Conservation (phyloP, 2,329 filamentous ascomycete species). For the Dothistroma pini region DNA sequence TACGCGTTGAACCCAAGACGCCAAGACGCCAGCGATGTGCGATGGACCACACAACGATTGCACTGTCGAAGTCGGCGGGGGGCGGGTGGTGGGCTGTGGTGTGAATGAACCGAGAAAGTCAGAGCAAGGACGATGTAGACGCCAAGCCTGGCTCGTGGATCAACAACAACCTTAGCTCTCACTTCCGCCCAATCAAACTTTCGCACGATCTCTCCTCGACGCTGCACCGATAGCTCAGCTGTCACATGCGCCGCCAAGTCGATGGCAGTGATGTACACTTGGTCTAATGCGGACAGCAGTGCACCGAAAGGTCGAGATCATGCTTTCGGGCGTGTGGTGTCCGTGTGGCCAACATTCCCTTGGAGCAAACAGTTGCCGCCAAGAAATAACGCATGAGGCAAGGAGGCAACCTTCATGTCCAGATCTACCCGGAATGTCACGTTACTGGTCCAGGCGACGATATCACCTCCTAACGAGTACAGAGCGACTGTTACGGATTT, state of each 20-base stretch:
- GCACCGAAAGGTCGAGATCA: background rate
- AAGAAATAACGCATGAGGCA: background rate
- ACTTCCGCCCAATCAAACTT: constrained; percentile 2
- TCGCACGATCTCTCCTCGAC: background rate
- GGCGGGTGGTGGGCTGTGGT: background rate
- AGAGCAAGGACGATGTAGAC: background rate
- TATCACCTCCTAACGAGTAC: background rate
- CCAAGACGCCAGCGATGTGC: background rate
- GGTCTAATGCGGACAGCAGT: background rate
- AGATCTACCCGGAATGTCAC: background rate
- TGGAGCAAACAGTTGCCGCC: constrained; percentile 1
- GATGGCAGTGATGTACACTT: background rate
- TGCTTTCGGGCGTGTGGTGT: background rate
- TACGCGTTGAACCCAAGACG: background rate
- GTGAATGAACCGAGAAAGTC: background rate
- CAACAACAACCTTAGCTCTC: constrained; percentile 1
- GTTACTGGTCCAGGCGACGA: background rate
- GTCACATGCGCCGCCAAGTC: background rate
- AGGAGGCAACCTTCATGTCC: background rate
- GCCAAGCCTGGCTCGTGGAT: background rate
- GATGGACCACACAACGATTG: background rate
- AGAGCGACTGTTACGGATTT: background rate
- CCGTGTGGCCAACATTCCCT: background rate
- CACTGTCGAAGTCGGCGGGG: background rate
- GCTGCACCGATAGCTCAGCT: background rate